These are phyloP conservation scores for Discostella pseudostelligera DNA, from an alignment of 108 stramenopile genomes.

Conservation along the genomic window DNA sequence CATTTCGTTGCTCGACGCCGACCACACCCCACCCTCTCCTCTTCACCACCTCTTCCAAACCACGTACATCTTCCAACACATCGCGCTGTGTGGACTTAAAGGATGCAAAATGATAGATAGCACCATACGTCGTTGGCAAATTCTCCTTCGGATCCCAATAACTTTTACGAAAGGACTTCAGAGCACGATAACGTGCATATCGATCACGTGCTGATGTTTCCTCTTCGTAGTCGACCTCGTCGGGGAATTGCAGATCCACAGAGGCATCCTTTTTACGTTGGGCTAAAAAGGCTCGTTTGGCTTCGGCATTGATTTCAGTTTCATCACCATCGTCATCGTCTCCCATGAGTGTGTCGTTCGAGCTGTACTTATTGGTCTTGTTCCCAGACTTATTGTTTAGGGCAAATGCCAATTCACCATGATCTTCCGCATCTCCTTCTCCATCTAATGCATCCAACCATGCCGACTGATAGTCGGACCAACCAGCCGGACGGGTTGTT, in stretches of 20 bases:
- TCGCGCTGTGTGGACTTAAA: conserved; percentile 84
- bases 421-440: conserved; percentile 62
- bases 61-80: conserved; percentile 76
- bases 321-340: conserved; percentile 77
- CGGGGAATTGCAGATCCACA: conserved; percentile 94
- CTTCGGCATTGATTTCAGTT: conserved; percentile 60
- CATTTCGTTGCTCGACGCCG: too few relatives aligned
- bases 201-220: conserved; percentile 88
- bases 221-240: conserved; percentile 94
- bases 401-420: conserved; percentile 78
- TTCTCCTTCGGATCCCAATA: conserved; percentile 97
- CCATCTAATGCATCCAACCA: conserved; percentile 91
- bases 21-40: conserved; percentile 31
- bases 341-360: conserved; percentile 53
- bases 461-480: conserved; percentile 95
- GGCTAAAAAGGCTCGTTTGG: conserved; percentile 57
- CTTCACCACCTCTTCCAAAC: conserved; percentile 58
- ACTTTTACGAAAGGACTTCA: conserved; percentile 92
- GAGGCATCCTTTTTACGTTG: conserved; percentile 73
- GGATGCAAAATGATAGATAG: conserved; percentile 89
- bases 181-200: conserved; percentile 94
- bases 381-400: conserved; percentile 68
- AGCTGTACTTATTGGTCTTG: conserved; percentile 46
- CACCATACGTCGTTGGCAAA: conserved; percentile 93
- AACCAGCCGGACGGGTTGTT: conserved; percentile 79